Conservation (phyloP, 1,284 basidiomycete genomes). For the Cryptococcus amylolentus region DNA sequence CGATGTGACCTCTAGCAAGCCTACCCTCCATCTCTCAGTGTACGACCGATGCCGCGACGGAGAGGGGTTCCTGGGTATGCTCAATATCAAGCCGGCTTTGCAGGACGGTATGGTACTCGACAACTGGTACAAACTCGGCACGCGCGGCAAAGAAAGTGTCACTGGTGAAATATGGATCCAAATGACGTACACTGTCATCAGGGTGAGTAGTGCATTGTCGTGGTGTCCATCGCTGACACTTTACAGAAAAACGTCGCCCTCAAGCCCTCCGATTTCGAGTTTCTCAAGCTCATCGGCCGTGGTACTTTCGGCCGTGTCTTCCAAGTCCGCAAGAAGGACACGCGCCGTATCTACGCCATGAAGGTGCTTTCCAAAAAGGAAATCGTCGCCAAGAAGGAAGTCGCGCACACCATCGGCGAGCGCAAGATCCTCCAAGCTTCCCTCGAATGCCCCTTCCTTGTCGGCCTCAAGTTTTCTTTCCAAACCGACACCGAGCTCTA, state of each 20-base stretch:
- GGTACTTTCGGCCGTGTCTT: constrained; percentile 99
- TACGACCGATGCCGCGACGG: constrained; percentile 85
- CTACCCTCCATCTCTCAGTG: constrained; percentile 81
- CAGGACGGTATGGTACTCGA: constrained; percentile 91
- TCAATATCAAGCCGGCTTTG: constrained; percentile 86
- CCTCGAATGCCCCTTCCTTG: constrained; percentile 92
- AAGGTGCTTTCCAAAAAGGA: constrained; percentile 98
- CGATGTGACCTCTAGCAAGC: constrained; percentile 89
- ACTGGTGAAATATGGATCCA: constrained; percentile 93
- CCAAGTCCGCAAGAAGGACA: constrained; percentile 97
- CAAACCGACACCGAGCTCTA: constrained; percentile 95
- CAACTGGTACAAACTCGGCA: constrained; percentile 85
- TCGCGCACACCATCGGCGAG: constrained; percentile 98
- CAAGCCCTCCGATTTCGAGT: constrained; percentile 92
- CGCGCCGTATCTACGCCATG: constrained; percentile 99
- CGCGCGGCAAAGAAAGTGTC: constrained; percentile 74
- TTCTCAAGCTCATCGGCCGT: constrained; percentile 96
- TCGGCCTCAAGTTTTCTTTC: constrained; percentile 98
- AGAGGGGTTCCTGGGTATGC: constrained; percentile 82
- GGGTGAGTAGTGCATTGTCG: constrained; percentile 58
- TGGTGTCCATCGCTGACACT: constrained; percentile 3
- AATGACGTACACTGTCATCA: constrained; percentile 85
- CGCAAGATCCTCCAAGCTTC: constrained; percentile 96
- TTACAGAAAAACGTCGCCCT: constrained; percentile 71
- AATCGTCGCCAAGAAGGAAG: constrained; percentile 98